These are phyloP conservation scores for Vairimorpha necatrix DNA, from an alignment of 371 early-diverging fungal species.

Conservation along the genomic window DNA sequence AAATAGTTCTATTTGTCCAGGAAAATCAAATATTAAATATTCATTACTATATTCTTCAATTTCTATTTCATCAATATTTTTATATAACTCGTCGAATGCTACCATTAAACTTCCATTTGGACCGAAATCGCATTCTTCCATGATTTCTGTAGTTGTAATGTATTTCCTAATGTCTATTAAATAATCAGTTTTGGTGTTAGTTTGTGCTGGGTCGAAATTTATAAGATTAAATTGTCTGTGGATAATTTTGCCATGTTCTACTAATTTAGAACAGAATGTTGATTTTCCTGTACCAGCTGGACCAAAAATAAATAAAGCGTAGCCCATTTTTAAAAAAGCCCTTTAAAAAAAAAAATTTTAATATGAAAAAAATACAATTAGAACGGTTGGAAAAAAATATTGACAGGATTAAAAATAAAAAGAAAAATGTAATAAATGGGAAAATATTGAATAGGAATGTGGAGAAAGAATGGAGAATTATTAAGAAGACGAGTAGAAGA, in stretches of 20 bases:
- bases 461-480: neutral
- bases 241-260: slow-evolving; percentile 76
- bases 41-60: slow-evolving; percentile 84
- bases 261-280: slow-evolving; percentile 84
- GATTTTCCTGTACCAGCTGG: slow-evolving; percentile 92
- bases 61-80: slow-evolving; percentile 89
- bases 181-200: slow-evolving; percentile 60
- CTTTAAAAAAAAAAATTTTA: slow-evolving; percentile 24
- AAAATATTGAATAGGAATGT: neutral
- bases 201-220: slow-evolving; percentile 95
- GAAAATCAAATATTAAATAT: slow-evolving; percentile 92
- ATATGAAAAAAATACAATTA: neutral
- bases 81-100: slow-evolving; percentile 78
- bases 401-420: neutral
- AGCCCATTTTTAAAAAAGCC: slow-evolving; percentile 43
- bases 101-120: slow-evolving; percentile 96
- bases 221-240: slow-evolving; percentile 78
- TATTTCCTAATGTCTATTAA: slow-evolving; percentile 79
- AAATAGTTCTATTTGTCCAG: slow-evolving; percentile 98
- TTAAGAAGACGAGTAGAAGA: neutral
- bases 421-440: neutral
- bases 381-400: neutral
- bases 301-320: slow-evolving; percentile 73
- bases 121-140: slow-evolving; percentile 88
- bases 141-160: slow-evolving; percentile 87